Evolutionary conservation across 2,329 filamentous ascomycete genomes (phyloP).

Genomic region (Hypoxylon sp.): DNA sequence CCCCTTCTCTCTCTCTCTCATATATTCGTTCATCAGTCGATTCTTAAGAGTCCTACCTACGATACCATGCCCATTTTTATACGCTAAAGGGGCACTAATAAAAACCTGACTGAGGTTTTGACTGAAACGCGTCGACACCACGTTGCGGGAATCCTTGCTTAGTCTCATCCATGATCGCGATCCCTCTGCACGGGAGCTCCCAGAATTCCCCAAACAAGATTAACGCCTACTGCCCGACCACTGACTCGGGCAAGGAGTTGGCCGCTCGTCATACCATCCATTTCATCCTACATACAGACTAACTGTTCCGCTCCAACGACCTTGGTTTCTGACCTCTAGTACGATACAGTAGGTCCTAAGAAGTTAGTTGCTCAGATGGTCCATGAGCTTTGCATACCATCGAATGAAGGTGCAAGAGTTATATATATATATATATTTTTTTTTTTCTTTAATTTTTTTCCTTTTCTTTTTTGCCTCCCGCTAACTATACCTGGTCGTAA

Average conservation of each 20-base stretch:
- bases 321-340: constrained; percentile 4
- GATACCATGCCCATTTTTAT: background rate
- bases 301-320: constrained; percentile 4
- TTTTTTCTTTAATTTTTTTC: no score
- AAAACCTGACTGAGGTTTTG: constrained; percentile 11
- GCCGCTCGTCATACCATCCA: constrained; percentile 36
- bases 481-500: background rate
- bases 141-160: constrained; percentile 33
- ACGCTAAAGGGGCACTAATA: constrained; percentile 10
- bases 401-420: background rate
- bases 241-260: constrained; percentile 31
- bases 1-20: background rate
- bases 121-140: constrained; percentile 28
- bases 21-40: background rate
- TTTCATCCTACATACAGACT: constrained; percentile 6
- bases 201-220: constrained; percentile 45
- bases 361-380: background rate
- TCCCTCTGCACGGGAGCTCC: constrained; percentile 47
- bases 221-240: constrained; percentile 33
- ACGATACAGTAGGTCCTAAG: constrained; percentile 1
- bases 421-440: no score
- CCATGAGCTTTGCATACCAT: background rate
- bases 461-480: constrained; percentile 1
- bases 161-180: constrained; percentile 48
- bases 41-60: background rate